Evolutionary conservation across 2,329 filamentous ascomycete species (phyloP).

Genomic region (Pseudogymnoascus sp.): DNA sequence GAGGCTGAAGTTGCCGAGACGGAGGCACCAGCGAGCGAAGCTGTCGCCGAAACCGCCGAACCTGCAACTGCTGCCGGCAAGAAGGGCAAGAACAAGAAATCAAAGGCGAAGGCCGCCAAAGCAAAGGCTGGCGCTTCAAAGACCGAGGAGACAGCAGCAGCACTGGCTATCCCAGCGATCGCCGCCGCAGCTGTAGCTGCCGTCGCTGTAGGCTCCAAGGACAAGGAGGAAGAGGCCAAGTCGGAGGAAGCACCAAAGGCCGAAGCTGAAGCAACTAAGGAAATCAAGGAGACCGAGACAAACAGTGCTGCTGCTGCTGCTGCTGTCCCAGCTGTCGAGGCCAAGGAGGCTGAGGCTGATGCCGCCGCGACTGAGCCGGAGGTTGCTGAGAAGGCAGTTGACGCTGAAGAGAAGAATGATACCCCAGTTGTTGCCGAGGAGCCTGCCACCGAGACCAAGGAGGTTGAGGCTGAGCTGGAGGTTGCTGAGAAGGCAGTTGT

Average conservation of each 20-base stretch:
- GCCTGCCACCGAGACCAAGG: not conserved
- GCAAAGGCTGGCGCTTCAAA: not conserved
- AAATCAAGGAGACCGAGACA: not conserved
- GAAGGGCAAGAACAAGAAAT: constrained; percentile 8
- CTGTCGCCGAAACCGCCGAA: not conserved
- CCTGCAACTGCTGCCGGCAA: not conserved
- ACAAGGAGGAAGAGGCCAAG: not conserved
- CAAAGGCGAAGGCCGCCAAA: not conserved
- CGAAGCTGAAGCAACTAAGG: not conserved
- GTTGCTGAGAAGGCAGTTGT: not conserved
- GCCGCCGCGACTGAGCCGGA: not conserved
- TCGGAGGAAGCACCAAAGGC: not conserved
- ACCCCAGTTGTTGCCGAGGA: constrained; percentile 1
- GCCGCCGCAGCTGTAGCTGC: not conserved
- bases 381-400: not conserved
- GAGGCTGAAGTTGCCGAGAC: not conserved
- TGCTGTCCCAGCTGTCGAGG: not conserved
- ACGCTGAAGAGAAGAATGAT: not conserved
- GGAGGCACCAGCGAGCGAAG: not conserved
- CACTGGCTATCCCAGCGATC: not conserved
- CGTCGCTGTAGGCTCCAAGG: not conserved
- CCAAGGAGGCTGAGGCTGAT: not conserved
- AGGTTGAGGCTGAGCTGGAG: not conserved
- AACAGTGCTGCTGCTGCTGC: not conserved
- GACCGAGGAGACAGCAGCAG: not conserved